Base-by-base conservation (phyloP, 2,329 filamentous ascomycete genomes). In the Chrysoporthe puriensis region DNA sequence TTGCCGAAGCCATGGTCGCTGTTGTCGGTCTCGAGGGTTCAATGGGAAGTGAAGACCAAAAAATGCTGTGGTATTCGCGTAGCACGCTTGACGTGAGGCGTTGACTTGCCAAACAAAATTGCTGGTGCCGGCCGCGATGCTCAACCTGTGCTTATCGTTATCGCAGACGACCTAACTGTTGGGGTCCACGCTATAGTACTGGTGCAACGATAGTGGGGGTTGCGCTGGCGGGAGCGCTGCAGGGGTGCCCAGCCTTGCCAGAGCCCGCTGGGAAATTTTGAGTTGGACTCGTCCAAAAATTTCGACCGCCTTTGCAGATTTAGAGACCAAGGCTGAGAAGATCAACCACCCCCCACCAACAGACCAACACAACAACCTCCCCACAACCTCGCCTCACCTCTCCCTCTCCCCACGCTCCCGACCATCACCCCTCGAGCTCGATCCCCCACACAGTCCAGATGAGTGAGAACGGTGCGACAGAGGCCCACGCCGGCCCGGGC, bases 401-500 rank as follows among this genome's bases (percentile, higher is more conserved):
- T 34, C 60, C 64, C 43, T 58, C 60, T 57, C 62, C 56, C 60
- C 63, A 72, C 68, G 69, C 69, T 71, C 67, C 36, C 21, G 21
- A 52, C 63, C 44, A 60, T 5, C n/a, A 8, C 18, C 1, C 14
- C n/a, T 26, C 9, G n/a, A 34, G n/a, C 21, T 26, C 1, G 26
- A 16, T 32, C 42, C 14, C 58, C 32, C 14, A 3, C 2, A 9
- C 60, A 58, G 46, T 44, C 46, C 62, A 68, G 69, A 86, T 86
- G 84, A 80, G 81, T 79, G 82, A 83, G 70, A 82, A 80, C 74
- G 79, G 76, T 72, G 78, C 77, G 68, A 76, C 76, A 68, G 79
- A 80, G 76, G 69, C 80, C 72, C 81, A 79, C 76, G 77, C 81
- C 70, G 81, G 84, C 80, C 87, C 88, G 63, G 82, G 80, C 73